Evolutionary conservation across 2,329 filamentous ascomycete genomes (phyloP), one percentile per base, ranked within the genome.

Genomic region (Fusarium nelsonii): DNA sequence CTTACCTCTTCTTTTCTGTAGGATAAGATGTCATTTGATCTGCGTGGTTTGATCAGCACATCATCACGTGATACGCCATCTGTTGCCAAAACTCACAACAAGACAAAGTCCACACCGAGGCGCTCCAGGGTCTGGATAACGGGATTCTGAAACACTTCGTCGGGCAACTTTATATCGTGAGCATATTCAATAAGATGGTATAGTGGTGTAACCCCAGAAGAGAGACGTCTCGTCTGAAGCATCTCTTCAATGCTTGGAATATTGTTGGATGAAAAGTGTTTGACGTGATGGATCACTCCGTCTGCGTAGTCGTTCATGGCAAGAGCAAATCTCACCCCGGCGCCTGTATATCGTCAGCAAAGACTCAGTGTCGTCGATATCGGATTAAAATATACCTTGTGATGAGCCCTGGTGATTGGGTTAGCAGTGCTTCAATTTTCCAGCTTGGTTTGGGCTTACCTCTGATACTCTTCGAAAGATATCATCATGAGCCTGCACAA

Each of bases 161-260:
- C 51, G 2, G 61, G 39, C 0, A 64, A 26, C n/a, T 16, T 12
- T 4, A 64, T 64, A 2, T 33, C 44, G 15, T 64, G 61, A 0
- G 61, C 61, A 51, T 51, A 64, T 16, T 64, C 61, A 0, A 64
- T 14, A 10, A 64, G 44, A n/a, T 64, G 59, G 23, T 64, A 64
- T 2, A 64, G 6, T 2, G 61, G 61, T 2, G 61, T 58, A 2
- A 64, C 61, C 1, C 61, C 61, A 8, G 61, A 58, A 1, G 61
- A 64, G 1, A 64, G 14, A 0, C 52, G 45, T 1, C 61, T 45
- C 0, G 39, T 64, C 1, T 33, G 26, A 1, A 64, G 51, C 61
- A 64, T 64, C 2, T 64, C 61, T 4, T 64, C 23, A 1, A 64
- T 30, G 15, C 61, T 58, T 0, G 61, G 61, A 7, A 64, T 33